Base-by-base conservation (phyloP, 208 protist species). In the Leishmania major region DNA sequence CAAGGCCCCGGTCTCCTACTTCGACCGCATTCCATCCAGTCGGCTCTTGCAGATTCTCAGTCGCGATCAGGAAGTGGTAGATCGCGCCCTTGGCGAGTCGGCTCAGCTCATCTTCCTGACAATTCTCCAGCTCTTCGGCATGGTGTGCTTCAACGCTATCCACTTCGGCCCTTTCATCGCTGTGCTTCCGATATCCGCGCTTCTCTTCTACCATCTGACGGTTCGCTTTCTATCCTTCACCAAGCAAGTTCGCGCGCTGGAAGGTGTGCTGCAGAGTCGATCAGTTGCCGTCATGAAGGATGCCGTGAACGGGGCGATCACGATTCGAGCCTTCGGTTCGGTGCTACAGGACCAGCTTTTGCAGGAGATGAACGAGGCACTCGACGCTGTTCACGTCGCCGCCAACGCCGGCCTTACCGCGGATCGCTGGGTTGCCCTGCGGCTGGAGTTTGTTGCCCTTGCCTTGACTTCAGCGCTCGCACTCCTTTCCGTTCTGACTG, bases 201-300 rank as follows among this genome's bases (percentile, higher is more conserved):
- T 93, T n/a, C 83, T 96, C 66, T 96, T 96, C 83, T 90, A 93
- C 77, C 84, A 91, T 71, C 84, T 96, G 28, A 93, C 89, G 1
- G 81, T 91, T 59, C 88, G 90, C 47, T 96, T 93, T 77, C 84
- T 96, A 25, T 84, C 80, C 64, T 84, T 95, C 60, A 88, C 87
- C n/a, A 92, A 94, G 79, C 90, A 95, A 85, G 83, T 95, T 57
- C 93, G 91, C 3, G 85, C 87, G 31, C 70, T 96, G 70, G 91
- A 96, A 71, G 87, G 87, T 74, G 87, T 90, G 62, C 79, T 90
- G 60, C 70, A 90, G 72, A 88, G 88, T 40, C 77, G 85, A 45
- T 86, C 87, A 19, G 84, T 94, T 19, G 76, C 80, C n/a, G 85
- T 94, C 28, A 67, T 94, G 80, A 92, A 90, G 86, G 91, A 96